These are phyloP conservation scores for Jamesozyma hellenica DNA, from an alignment of 805 yeast genomes.

Conservation along the genomic window DNA sequence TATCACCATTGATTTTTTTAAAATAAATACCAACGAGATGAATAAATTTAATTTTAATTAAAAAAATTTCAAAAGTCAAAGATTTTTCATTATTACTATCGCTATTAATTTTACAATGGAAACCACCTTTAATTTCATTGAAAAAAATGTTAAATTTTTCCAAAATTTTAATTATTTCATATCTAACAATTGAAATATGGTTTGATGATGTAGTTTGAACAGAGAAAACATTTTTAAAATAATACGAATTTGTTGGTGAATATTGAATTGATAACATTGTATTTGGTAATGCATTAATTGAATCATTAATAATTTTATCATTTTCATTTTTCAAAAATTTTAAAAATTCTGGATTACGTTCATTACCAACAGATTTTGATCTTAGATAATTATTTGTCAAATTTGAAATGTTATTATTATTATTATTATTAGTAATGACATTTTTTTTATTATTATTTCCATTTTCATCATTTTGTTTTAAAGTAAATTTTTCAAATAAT, in stretches of 20 bases:
- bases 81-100: conserved; percentile 48
- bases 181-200: conserved; percentile 77
- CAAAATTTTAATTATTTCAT: conserved; percentile 68
- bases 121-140: conserved; percentile 92
- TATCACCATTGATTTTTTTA: conserved; percentile 85
- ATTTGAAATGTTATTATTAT: background rate
- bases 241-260: conserved; percentile 66
- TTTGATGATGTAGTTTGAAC: conserved; percentile 93
- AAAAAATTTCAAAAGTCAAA: conserved; percentile 71
- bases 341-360: background rate
- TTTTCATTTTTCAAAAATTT: conserved; percentile 18
- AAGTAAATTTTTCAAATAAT: background rate
- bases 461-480: too few relatives aligned
- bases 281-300: conserved; percentile 53
- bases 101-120: conserved; percentile 45
- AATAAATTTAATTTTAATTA: conserved; percentile 84
- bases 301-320: conserved; percentile 38
- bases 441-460: too few relatives aligned
- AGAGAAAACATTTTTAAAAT: conserved; percentile 79
- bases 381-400: background rate
- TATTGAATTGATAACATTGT: conserved; percentile 89
- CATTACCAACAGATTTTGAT: background rate
- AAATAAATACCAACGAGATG: conserved; percentile 90
- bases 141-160: conserved; percentile 65
- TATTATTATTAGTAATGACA: too few relatives aligned